A percentile compares a stretch with the other conserved stretches of the same genome.
These are phyloP conservation scores for Globisporangium alternatum DNA, from an alignment of 352 stramenopile species.

Conservation along the genomic window DNA sequence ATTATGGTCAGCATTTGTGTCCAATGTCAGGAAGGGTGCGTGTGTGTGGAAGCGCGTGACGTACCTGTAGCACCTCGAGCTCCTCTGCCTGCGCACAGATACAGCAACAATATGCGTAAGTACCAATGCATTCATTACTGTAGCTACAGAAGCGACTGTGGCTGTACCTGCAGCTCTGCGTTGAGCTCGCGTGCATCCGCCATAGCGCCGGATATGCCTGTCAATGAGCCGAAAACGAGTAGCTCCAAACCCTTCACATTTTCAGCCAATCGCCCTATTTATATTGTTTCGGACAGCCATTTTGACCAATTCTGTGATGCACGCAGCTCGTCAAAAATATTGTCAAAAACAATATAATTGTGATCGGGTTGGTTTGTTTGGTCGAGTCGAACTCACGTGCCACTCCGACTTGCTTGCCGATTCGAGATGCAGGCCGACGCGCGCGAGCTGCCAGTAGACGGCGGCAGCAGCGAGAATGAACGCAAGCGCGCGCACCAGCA, in stretches of 20 bases:
- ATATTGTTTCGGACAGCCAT: background rate
- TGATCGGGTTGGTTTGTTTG: background rate
- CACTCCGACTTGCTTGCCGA: background rate
- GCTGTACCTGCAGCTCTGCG: constrained; percentile 39
- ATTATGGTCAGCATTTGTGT: background rate
- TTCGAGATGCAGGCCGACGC: constrained; percentile 3
- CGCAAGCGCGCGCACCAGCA: constrained; percentile 27
- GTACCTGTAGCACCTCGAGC: constrained; percentile 74
- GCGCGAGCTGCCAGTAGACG: background rate
- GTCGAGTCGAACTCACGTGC: background rate
- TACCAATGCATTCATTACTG: background rate
- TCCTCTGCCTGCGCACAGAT: constrained; percentile 50
- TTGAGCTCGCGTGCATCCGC: constrained; percentile 30
- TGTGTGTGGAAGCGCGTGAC: background rate
- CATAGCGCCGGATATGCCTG: constrained; percentile 10
- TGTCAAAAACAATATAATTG: background rate
- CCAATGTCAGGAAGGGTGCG: background rate
- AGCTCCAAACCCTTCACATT: constrained; percentile 8
- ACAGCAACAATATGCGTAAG: background rate
- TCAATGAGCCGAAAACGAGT: background rate
- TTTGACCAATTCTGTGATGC: constrained; percentile 17
- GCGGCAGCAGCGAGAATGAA: constrained; percentile 20
- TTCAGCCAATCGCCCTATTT: constrained; percentile 25
- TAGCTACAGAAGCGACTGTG: background rate
- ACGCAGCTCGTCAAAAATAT: background rate